Percentiles rank a stretch among this genome's conserved stretches.
Conservation (phyloP, 2,329 filamentous ascomycete genomes). For the Trichoderma oligosporum region DNA sequence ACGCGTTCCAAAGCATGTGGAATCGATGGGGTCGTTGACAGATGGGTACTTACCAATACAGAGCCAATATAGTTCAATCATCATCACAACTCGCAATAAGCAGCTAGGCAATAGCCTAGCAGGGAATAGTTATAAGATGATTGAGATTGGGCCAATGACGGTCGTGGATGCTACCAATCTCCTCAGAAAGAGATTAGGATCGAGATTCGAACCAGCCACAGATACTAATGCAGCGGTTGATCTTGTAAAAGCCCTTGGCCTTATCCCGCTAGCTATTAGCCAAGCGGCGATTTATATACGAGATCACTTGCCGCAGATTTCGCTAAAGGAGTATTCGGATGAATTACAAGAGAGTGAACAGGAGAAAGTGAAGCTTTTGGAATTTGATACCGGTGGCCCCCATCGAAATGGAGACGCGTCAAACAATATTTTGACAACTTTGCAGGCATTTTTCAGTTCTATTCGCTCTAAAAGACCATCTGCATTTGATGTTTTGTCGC, state of each 20-base stretch:
- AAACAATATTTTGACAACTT: background rate
- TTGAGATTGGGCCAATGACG: background rate
- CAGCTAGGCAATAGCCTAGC: background rate
- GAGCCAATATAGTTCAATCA: background rate
- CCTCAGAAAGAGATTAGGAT: background rate
- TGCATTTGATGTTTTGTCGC: conserved; percentile 41
- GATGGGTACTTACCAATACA: too few species aligned
- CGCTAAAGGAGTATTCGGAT: background rate
- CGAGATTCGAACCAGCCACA: background rate
- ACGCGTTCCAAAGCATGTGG: too few species aligned
- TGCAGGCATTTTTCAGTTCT: conserved; percentile 26
- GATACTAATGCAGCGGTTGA: background rate
- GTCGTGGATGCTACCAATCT: background rate
- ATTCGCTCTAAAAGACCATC: conserved; percentile 32
- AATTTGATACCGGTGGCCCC: background rate
- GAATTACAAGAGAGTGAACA: conserved; percentile 10
- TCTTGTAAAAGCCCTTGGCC: background rate
- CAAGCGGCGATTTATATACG: background rate
- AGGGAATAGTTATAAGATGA: background rate
- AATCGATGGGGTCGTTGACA: too few species aligned
- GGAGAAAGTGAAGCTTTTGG: conserved; percentile 1
- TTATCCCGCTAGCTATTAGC: background rate
- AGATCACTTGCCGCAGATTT: background rate
- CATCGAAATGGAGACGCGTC: background rate
- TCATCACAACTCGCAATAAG: background rate